A percentile compares a stretch with the other conserved stretches of the same genome.
These are phyloP conservation scores for Canna indica DNA, from an alignment of 176 grass and related monocot species.

Conservation along the genomic window DNA sequence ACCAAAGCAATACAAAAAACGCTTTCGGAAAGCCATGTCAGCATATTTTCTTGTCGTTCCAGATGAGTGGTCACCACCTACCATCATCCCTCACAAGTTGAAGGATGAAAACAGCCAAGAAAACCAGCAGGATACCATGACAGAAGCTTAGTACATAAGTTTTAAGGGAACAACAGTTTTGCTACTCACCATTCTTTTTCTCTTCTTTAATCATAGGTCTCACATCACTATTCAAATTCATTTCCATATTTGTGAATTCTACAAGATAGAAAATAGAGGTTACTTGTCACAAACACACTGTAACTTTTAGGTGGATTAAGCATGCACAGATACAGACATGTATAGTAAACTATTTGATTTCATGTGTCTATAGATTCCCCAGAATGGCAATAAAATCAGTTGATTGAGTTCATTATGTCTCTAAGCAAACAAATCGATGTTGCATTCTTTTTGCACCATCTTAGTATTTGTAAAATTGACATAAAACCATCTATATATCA, in stretches of 20 bases:
- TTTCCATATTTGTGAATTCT: background rate
- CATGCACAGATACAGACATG: background rate
- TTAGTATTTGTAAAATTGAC: too few relatives aligned
- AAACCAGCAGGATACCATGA: background rate
- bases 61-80: conserved; percentile 71
- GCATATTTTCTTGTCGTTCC: conserved; percentile 90
- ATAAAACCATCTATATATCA: background rate
- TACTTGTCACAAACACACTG: background rate
- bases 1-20: conserved; percentile 90
- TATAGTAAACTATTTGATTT: too few relatives aligned
- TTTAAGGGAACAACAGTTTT: background rate
- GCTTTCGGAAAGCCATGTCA: conserved; percentile 94
- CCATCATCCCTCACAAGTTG: conserved; percentile 31
- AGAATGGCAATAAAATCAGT: background rate
- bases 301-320: background rate
- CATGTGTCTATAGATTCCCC: background rate
- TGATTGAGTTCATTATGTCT: background rate
- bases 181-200: background rate
- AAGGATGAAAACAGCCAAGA: conserved; percentile 30
- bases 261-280: background rate
- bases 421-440: too few relatives aligned
- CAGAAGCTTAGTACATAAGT: background rate
- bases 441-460: too few relatives aligned
- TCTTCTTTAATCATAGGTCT: background rate
- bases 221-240: background rate